Evolutionary conservation across 2,329 filamentous ascomycete genomes (phyloP), one percentile per base, ranked within the genome.

Genomic region (Leptographium wingfieldii): DNA sequence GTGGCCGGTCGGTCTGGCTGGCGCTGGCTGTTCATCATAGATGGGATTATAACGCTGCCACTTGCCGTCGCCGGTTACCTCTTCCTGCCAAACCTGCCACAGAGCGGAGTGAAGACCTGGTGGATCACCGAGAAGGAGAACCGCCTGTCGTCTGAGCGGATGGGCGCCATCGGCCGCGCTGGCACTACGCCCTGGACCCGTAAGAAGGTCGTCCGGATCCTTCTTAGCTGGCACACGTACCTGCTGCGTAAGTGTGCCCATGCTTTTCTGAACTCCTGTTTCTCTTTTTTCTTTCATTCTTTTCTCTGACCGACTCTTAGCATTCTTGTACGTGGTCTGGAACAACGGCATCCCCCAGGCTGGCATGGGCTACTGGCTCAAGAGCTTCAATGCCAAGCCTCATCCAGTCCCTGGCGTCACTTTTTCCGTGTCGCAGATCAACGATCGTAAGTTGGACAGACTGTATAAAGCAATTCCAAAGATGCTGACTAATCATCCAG

Each of bases 21-120:
- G 74, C 4, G 69, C 57, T 82, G 79, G 79, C 69, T 80, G 0
- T 81, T 81, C 60, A 76, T 79, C 46, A 69, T 76, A 12, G 72
- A 76, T 48, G 55, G 68, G 60, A 53, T 65, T 59, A 56, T 67
- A 59, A 61, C 56, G 0, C 63, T 81, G 0, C 79, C 79, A 0
- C 72, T 83, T 2, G 79, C 79, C 1, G 56, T 80, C 5, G 79
- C 78, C 51, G 79, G 80, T 5, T 76, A 76, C 60, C 46, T 79
- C 54, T 70, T 71, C 65, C 80, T 81, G 62, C 78, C 78, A 0
- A 77, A 80, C 31, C 71, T 77, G 0, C 78, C 79, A 0, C 72
- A 73, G 19, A 69, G 63, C 14, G 63, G 62, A 7, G 70, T 68
- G 1, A 67, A 65, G 11, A 75, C 75, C 0, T 72, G 72, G 52